Percentiles rank a stretch among this genome's conserved stretches.
phyloP scores from a whole-genome alignment of 1,284 basidiomycete species.

The Papiliotrema laurentii region DNA sequence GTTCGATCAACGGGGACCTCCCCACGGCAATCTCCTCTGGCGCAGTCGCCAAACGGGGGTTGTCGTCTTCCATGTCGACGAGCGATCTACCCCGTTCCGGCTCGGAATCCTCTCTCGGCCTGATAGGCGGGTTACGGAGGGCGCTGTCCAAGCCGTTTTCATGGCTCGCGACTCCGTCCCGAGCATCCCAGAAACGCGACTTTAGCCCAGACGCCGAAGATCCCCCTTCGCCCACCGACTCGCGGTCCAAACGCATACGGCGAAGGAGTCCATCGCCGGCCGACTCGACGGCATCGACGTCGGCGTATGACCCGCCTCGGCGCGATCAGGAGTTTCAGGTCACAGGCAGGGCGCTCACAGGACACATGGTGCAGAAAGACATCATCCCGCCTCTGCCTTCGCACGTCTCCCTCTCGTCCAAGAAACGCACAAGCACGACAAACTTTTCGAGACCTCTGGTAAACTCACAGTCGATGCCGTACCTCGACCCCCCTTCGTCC shows the following conservation, averaged over 20 bases:
- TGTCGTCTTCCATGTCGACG: not conserved
- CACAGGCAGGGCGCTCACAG: conserved; percentile 5
- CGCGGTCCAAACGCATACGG: not conserved
- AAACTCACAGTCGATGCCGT: conserved; percentile 12
- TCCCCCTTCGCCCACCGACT: not conserved
- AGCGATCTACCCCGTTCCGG: conserved; percentile 11
- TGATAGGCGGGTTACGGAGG: conserved; percentile 15
- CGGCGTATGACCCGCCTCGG: no score
- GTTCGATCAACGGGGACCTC: no score
- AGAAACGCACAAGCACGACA: conserved; percentile 1
- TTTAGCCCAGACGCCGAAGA: not conserved
- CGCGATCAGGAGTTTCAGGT: not conserved
- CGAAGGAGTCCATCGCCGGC: conserved; percentile 1
- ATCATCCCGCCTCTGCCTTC: conserved; percentile 13
- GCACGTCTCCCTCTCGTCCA: conserved; percentile 6
- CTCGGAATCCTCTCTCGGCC: conserved; percentile 11
- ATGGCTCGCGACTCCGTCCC: conserved; percentile 22
- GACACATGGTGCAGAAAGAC: conserved; percentile 4
- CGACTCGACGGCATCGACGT: not conserved
- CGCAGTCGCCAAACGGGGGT: not conserved
- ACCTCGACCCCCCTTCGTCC: conserved; percentile 26
- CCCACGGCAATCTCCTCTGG: no score
- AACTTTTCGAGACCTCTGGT: conserved; percentile 13
- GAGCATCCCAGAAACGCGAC: not conserved
- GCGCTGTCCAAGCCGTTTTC: conserved; percentile 19